Base-by-base conservation (phyloP, 768 basidiomycete genomes). In the Psilocybe cyanescens region DNA sequence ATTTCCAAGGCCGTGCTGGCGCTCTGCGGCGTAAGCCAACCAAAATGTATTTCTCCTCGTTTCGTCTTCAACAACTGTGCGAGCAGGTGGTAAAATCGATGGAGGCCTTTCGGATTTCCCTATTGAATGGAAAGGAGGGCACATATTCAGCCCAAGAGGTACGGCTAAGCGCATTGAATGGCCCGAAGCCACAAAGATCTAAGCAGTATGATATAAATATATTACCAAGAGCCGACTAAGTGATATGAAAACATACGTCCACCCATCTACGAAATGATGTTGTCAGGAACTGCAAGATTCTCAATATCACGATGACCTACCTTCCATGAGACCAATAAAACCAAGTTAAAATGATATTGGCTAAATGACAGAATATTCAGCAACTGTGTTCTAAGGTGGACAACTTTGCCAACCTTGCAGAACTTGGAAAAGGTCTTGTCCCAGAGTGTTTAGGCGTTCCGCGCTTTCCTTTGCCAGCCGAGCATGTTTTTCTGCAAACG, bases 311-410 rank as follows among this genome's bases (percentile, higher is more conserved):
- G 24, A 31, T 58, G n/a, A 67, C 80, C 62, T 62, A 86, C 88
- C 83, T 87, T 51, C 87, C 87, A 70, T 91, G 86, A 50, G 82
- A 86, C 84, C 87, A 90, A 66, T 89, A 89, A 71, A 88, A 90
- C 87, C 89, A 90, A 8, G 82, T 81, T 47, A 91, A 74, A 46
- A 92, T 78, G 12, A 88, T 77, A 47, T 82, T 78, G 8, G 89
- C 90, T 92, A 49, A 31, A 56, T n/a, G 37, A 53, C 5, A 54
- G 7, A 1, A 17, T 19, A 37, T 45, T 57, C 29, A 49, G 50
- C 24, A 56, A 51, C 4, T 51, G 57, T n/a, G 52, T 30, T 6
- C 24, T 11, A 30, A 52, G 47, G 24, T 55, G 17, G 29, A 30
- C 7, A 33, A 39, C 17, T 41, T 37, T 33, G 56, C 58, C 59